These are phyloP conservation scores for Lycium ferocissimum DNA, from an alignment of 257 asterid genomes.

Conservation along the genomic window DNA sequence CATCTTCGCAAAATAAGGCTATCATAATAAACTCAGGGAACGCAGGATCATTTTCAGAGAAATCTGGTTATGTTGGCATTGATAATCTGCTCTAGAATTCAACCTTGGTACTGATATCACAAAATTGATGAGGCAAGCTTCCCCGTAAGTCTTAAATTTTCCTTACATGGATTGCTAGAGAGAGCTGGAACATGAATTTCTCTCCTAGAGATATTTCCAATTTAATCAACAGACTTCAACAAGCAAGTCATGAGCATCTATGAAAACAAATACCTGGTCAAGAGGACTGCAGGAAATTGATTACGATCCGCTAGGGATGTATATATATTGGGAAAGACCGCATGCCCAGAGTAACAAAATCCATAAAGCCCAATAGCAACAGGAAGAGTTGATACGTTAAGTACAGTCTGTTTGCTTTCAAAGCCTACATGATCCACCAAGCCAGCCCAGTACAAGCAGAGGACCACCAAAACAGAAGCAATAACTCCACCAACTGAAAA, in stretches of 20 bases:
- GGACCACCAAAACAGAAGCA: constrained; percentile 84
- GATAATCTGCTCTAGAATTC: not conserved
- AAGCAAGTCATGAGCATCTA: constrained; percentile 23
- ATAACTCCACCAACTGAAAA: constrained; percentile 91
- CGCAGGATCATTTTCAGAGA: not conserved
- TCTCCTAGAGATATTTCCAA: constrained; percentile 14
- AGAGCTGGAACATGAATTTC: not conserved
- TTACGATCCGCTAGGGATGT: constrained; percentile 81
- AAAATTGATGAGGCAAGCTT: not conserved
- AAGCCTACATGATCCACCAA: constrained; percentile 79
- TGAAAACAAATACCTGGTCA: constrained; percentile 57
- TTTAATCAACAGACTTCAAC: not conserved
- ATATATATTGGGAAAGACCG: constrained; percentile 94
- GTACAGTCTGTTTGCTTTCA: constrained; percentile 53
- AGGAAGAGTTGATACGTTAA: constrained; percentile 86
- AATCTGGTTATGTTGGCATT: not conserved
- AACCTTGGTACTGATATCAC: constrained; percentile 8
- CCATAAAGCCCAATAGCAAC: constrained; percentile 97
- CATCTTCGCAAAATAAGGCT: not conserved
- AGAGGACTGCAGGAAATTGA: constrained; percentile 80
- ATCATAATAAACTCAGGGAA: constrained; percentile 25
- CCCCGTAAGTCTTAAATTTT: not conserved
- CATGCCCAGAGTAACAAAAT: constrained; percentile 96
- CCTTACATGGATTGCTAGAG: constrained; percentile 7
- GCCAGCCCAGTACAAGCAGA: constrained; percentile 86